phyloP scores from a whole-genome alignment of 208 protist genomes.

The Borovskyia barvae region DNA sequence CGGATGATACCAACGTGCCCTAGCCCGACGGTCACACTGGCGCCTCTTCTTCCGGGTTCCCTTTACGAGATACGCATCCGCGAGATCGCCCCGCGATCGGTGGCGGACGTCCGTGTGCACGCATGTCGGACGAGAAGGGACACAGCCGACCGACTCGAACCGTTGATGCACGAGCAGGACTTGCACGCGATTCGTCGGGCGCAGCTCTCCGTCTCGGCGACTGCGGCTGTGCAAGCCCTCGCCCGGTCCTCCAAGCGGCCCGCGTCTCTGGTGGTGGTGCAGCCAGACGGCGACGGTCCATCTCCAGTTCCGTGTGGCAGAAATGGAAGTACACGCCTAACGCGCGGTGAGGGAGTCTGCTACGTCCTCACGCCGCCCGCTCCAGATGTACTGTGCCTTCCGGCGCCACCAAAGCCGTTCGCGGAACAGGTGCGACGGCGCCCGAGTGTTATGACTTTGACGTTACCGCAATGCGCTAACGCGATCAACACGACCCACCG shows the following conservation, averaged over 20 bases:
- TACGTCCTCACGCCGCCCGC: conserved; percentile 6
- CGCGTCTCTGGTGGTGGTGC: conserved; percentile 1
- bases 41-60: conserved; percentile 1
- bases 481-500: background rate
- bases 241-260: background rate
- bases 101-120: conserved; percentile 1
- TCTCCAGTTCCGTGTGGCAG: background rate
- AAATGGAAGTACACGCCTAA: background rate
- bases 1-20: background rate
- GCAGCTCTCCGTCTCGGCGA: background rate
- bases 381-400: background rate
- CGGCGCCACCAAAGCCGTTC: background rate
- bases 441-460: background rate
- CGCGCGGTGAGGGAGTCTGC: background rate
- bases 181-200: background rate
- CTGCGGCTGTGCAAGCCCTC: conserved; percentile 9
- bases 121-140: background rate
- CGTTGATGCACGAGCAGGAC: background rate
- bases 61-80: conserved; percentile 3
- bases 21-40: conserved; percentile 1
- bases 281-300: background rate
- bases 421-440: background rate
- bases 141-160: background rate
- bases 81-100: background rate
- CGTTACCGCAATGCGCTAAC: background rate